These are phyloP conservation scores for Dactylonectria macrodidyma DNA, from an alignment of 2,329 filamentous ascomycete species.

Conservation along the genomic window DNA sequence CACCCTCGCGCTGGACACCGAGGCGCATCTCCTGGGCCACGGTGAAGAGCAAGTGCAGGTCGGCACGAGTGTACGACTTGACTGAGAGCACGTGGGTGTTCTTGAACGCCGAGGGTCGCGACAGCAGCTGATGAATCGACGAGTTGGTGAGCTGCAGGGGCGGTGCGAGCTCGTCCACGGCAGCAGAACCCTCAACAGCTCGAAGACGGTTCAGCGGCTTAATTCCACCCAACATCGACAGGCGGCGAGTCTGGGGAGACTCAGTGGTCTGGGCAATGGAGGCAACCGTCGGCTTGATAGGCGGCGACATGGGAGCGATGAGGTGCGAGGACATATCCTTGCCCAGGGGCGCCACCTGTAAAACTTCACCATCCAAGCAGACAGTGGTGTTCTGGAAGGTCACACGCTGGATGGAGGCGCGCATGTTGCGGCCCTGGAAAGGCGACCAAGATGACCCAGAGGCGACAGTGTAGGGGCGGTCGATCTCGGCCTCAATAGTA, in stretches of 20 bases:
- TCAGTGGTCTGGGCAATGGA: slow-evolving; percentile 55
- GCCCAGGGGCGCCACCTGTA: slow-evolving; percentile 72
- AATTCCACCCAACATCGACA: slow-evolving; percentile 49
- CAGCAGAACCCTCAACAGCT: slow-evolving; percentile 42
- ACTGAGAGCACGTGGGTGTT: slow-evolving; percentile 92
- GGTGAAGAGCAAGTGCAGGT: slow-evolving; percentile 94
- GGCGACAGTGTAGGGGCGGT: slow-evolving; percentile 76
- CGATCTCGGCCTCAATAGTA: slow-evolving; percentile 82
- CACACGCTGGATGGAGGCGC: slow-evolving; percentile 80
- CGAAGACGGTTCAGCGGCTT: slow-evolving; percentile 52
- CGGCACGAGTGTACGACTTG: slow-evolving; percentile 87
- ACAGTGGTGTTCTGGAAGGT: slow-evolving; percentile 82
- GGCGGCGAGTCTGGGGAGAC: slow-evolving; percentile 54
- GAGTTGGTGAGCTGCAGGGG: slow-evolving; percentile 67
- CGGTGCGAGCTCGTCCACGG: slow-evolving; percentile 63
- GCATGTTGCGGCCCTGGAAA: slow-evolving; percentile 78
- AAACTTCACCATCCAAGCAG: slow-evolving; percentile 77
- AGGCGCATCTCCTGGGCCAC: slow-evolving; percentile 98
- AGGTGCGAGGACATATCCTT: slow-evolving; percentile 83
- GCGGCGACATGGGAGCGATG: slow-evolving; percentile 69
- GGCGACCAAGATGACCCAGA: slow-evolving; percentile 74
- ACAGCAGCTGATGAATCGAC: slow-evolving; percentile 80
- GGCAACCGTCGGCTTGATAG: slow-evolving; percentile 66
- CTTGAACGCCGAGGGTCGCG: slow-evolving; percentile 86
- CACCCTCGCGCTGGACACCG: slow-evolving; percentile 92